Conservation (phyloP, 768 basidiomycete species). For the Serendipita indica region DNA sequence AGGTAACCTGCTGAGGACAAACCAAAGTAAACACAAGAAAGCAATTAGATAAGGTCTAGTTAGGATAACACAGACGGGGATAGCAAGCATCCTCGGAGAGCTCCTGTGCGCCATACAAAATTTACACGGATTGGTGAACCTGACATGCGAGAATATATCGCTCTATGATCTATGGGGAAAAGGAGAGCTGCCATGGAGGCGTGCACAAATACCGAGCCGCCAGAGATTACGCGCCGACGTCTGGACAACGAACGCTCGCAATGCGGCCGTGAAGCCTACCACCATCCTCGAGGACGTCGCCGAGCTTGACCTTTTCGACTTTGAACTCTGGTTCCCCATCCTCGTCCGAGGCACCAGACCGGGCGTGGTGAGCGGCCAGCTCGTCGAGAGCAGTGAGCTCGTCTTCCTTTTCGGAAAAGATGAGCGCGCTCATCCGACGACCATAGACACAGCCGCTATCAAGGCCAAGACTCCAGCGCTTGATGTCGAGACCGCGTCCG, state of each 20-base stretch:
- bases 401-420: slow-evolving; percentile 28
- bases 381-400: slow-evolving; percentile 19
- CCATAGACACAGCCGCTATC: slow-evolving; percentile 78
- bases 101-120: too few species aligned
- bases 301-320: slow-evolving; percentile 33
- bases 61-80: too few species aligned
- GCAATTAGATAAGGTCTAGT: too few species aligned
- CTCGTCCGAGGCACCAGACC: slow-evolving; percentile 15
- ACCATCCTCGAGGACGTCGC: slow-evolving; percentile 31
- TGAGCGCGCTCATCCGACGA: slow-evolving; percentile 45
- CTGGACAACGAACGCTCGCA: slow-evolving; percentile 26
- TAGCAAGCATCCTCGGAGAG: too few species aligned
- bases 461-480: slow-evolving; percentile 70
- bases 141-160: too few species aligned
- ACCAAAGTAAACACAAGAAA: too few species aligned
- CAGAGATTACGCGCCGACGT: background rate
- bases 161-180: too few species aligned
- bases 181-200: too few species aligned
- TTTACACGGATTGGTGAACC: too few species aligned
- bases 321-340: slow-evolving; percentile 17
- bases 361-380: too few species aligned
- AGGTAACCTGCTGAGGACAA: too few species aligned
- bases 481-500: slow-evolving; percentile 60
- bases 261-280: slow-evolving; percentile 28
- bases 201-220: too few species aligned